phyloP scores from a whole-genome alignment of 1,139 yeast genomes.

The Casaregolazyma lundiana region DNA sequence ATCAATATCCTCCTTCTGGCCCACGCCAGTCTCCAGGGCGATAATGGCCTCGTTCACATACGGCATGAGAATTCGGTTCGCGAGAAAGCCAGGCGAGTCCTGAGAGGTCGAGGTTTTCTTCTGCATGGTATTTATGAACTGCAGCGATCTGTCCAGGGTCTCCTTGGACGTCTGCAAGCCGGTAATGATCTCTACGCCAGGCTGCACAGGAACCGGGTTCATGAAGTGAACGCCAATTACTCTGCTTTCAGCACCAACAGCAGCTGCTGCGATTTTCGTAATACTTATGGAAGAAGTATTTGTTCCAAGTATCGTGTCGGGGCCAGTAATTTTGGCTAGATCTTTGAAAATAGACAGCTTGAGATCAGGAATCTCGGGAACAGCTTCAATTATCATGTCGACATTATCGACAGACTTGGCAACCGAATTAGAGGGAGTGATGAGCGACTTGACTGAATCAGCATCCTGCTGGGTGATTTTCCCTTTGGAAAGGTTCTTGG shows the following conservation, averaged over 20 bases:
- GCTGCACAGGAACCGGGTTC: constrained; percentile 46
- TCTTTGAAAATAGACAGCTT: constrained; percentile 35
- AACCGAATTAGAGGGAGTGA: constrained; percentile 29
- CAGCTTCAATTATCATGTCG: constrained; percentile 42
- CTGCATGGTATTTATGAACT: constrained; percentile 34
- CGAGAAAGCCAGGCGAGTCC: constrained; percentile 42
- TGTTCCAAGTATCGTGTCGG: constrained; percentile 38
- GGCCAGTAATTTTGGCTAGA: constrained; percentile 32
- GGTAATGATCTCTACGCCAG: constrained; percentile 41
- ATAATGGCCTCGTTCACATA: constrained; percentile 43
- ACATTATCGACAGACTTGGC: constrained; percentile 27
- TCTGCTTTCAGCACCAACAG: constrained; percentile 38
- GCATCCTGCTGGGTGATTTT: constrained; percentile 34
- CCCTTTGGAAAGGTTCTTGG: constrained; percentile 37
- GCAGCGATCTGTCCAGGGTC: constrained; percentile 32
- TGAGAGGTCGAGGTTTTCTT: constrained; percentile 37
- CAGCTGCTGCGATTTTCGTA: constrained; percentile 42
- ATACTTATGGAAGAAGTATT: constrained; percentile 43
- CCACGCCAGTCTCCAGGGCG: constrained; percentile 41
- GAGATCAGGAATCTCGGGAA: constrained; percentile 39
- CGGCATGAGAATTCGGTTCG: constrained; percentile 41
- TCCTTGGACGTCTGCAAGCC: constrained; percentile 40
- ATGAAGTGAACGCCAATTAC: constrained; percentile 43
- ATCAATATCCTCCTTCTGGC: constrained; percentile 39
- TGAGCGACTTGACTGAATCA: constrained; percentile 27